phyloP scores from a whole-genome alignment of 2,329 filamentous ascomycete genomes.

The Fusarium nisikadoi region DNA sequence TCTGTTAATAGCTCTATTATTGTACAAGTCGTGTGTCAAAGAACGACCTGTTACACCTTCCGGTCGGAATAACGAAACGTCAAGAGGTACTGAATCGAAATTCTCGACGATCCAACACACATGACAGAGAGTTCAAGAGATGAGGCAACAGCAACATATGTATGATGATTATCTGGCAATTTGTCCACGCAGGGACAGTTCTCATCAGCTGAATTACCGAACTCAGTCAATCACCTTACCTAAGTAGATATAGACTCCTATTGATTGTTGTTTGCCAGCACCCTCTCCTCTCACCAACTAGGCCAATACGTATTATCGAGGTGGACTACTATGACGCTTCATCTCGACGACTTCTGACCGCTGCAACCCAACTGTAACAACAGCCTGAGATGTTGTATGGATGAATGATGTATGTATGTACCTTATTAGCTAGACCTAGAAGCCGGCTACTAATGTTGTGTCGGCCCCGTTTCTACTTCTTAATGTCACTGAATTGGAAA shows the following conservation, averaged over 20 bases:
- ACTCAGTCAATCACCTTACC: not conserved
- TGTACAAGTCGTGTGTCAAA: not conserved
- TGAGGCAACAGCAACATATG: not conserved
- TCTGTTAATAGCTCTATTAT: constrained; percentile 5
- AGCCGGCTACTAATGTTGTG: not conserved
- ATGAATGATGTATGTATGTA: not conserved
- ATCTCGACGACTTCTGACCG: not conserved
- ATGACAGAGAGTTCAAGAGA: not conserved
- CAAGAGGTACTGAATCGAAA: not conserved
- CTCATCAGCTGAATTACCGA: not conserved
- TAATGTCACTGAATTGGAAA: constrained; percentile 29
- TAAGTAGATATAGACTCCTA: not conserved
- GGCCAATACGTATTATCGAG: not conserved
- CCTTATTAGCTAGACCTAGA: not conserved
- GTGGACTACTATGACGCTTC: not conserved
- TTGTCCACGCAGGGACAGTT: not conserved
- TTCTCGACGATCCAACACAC: not conserved
- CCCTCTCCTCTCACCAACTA: not conserved
- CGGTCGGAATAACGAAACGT: constrained; percentile 3
- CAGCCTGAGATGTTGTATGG: not conserved
- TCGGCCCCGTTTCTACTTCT: constrained; percentile 26
- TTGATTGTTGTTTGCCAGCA: not conserved
- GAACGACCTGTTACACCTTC: constrained; percentile 7
- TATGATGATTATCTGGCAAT: not conserved
- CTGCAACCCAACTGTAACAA: constrained; percentile 2